phyloP scores from a whole-genome alignment of 2,329 filamentous ascomycete species.

The Ophiostoma ulmi region DNA sequence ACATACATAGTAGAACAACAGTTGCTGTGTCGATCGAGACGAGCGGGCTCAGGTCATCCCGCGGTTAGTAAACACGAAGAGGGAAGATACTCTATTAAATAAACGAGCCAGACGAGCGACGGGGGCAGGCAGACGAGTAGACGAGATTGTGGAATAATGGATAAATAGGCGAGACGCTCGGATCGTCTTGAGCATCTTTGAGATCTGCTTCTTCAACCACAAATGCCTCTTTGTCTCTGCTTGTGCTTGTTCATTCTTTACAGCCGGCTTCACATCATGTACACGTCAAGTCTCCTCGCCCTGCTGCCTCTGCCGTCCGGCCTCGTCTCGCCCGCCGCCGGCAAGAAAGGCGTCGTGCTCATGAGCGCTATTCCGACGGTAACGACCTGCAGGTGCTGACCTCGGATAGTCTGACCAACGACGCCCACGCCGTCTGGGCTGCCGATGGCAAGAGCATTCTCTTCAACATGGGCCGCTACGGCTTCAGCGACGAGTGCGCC shows the following conservation, averaged over 20 bases:
- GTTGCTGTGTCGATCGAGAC: not conserved
- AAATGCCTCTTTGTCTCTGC: not conserved
- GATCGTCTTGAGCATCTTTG: not conserved
- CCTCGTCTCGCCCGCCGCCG: not conserved
- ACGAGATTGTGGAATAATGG: not conserved
- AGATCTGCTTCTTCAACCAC: slow-evolving; percentile 1
- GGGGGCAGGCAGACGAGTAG: not conserved
- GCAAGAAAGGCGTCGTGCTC: not conserved
- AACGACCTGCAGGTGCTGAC: not conserved
- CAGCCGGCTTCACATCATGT: not conserved
- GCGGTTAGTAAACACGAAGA: not conserved
- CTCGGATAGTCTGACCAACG: not conserved
- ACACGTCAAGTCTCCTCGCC: not conserved
- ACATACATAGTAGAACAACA: not conserved
- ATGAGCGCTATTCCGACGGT: slow-evolving; percentile 13
- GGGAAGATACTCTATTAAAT: not conserved
- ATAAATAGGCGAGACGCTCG: not conserved
- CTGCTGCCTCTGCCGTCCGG: not conserved
- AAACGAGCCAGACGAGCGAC: slow-evolving; percentile 5
- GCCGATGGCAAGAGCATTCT: not conserved
- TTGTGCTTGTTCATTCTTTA: not conserved
- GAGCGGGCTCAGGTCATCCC: not conserved
- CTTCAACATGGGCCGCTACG: not conserved
- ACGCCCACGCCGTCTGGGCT: not conserved
- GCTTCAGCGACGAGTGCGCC: not conserved